Conservation (phyloP, 2,329 filamentous ascomycete genomes). For the Pyrenophora teres region DNA sequence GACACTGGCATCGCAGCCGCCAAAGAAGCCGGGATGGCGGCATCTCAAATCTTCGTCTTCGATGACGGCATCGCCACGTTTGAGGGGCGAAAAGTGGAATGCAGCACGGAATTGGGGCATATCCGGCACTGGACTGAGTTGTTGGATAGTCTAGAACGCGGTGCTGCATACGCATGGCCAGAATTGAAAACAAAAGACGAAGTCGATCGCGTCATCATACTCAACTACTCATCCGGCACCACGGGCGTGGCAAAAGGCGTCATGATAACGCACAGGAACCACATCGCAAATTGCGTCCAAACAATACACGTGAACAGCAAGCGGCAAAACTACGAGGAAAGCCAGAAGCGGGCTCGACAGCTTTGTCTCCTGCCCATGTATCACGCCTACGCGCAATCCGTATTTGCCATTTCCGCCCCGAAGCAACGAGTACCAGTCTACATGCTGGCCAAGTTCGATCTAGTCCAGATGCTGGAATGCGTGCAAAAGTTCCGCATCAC, state of each 20-base stretch:
- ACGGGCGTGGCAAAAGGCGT: conserved; percentile 86
- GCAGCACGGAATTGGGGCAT: conserved; percentile 44
- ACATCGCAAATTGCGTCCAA: conserved; percentile 71
- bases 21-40: conserved; percentile 59
- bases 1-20: conserved; percentile 71
- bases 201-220: conserved; percentile 61
- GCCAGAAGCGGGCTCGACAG: conserved; percentile 49
- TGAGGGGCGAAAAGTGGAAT: conserved; percentile 47
- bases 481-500: conserved; percentile 73
- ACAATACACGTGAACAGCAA: conserved; percentile 56
- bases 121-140: conserved; percentile 68
- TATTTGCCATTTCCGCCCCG: conserved; percentile 65
- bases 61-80: conserved; percentile 58
- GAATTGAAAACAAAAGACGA: conserved; percentile 58
- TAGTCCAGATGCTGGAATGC: conserved; percentile 70
- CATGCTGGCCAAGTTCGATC: conserved; percentile 79
- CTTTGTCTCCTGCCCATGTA: conserved; percentile 72
- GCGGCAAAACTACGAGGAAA: conserved; percentile 56
- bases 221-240: conserved; percentile 81
- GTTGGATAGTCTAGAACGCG: conserved; percentile 54
- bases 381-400: conserved; percentile 64
- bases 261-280: conserved; percentile 77
- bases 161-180: conserved; percentile 66
- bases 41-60: conserved; percentile 66
- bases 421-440: conserved; percentile 69